Percentiles rank a stretch among this genome's conserved stretches.
Conservation (phyloP, 2,329 filamentous ascomycete genomes). For the Cercospora canescens region DNA sequence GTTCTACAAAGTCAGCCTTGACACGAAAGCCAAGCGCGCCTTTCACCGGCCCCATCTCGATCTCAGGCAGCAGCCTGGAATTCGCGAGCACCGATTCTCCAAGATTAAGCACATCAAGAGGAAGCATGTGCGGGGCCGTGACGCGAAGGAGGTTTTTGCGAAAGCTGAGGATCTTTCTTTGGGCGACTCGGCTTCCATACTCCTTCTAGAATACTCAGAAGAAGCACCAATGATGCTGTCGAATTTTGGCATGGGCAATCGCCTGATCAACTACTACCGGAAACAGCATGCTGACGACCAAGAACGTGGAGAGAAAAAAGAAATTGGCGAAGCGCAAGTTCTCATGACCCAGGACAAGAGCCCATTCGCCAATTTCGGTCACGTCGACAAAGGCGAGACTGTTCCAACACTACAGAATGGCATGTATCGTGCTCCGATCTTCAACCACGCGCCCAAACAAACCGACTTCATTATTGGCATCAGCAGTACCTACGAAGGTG, state of each 20-base stretch:
- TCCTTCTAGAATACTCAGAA: conserved; percentile 94
- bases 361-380: conserved; percentile 92
- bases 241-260: conserved; percentile 96
- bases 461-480: conserved; percentile 88
- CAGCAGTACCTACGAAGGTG: conserved; percentile 75
- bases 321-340: conserved; percentile 85
- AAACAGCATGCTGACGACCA: conserved; percentile 78
- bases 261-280: conserved; percentile 95
- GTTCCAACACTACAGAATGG: conserved; percentile 90
- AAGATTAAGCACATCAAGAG: conserved; percentile 73
- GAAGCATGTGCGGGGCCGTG: conserved; percentile 78
- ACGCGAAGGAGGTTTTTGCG: conserved; percentile 74
- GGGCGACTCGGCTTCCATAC: conserved; percentile 83
- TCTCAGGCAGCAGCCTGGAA: conserved; percentile 58
- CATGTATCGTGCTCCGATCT: conserved; percentile 93
- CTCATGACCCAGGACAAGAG: conserved; percentile 92
- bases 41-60: conserved; percentile 81
- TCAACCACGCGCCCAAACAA: conserved; percentile 74
- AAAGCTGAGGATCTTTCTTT: conserved; percentile 75
- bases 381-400: conserved; percentile 86
- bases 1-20: conserved; percentile 87
- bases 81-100: conserved; percentile 68
- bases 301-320: conserved; percentile 67
- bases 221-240: conserved; percentile 89
- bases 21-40: conserved; percentile 69